phyloP scores from a whole-genome alignment of 805 yeast species.

The Schwanniomyces occidentalis region DNA sequence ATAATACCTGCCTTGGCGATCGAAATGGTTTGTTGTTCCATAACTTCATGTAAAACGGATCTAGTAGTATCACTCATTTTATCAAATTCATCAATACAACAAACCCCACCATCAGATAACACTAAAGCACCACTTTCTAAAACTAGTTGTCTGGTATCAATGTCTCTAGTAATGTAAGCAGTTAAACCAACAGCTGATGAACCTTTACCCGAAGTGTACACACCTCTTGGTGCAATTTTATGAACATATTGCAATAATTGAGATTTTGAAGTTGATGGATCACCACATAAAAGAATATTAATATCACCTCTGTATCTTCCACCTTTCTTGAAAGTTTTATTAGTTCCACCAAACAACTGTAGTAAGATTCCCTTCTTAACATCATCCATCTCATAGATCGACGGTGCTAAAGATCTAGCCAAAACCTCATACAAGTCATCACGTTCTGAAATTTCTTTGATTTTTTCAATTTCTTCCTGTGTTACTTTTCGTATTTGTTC shows the following conservation, averaged over 20 bases:
- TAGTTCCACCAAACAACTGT: conserved; percentile 94
- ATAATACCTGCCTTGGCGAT: conserved; percentile 98
- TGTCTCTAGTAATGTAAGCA: conserved; percentile 92
- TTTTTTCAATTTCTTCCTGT: conserved; percentile 66
- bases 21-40: conserved; percentile 98
- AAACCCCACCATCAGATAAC: conserved; percentile 95
- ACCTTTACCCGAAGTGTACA: conserved; percentile 97
- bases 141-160: conserved; percentile 90
- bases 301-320: conserved; percentile 97
- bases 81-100: conserved; percentile 98
- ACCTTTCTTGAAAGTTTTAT: conserved; percentile 83
- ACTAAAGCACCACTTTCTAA: conserved; percentile 96
- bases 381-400: conserved; percentile 93
- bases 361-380: conserved; percentile 92
- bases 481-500: conserved; percentile 73
- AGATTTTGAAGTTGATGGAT: conserved; percentile 96
- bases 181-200: conserved; percentile 99
- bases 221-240: conserved; percentile 96
- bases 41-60: conserved; percentile 95
- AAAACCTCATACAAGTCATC: conserved; percentile 82
- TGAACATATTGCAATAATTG: conserved; percentile 94
- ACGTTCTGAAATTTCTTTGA: conserved; percentile 61
- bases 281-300: conserved; percentile 90
- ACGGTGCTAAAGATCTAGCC: conserved; percentile 94
- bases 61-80: conserved; percentile 95